Evolutionary conservation across 2,329 filamentous ascomycete genomes (phyloP), one percentile per base, ranked within the genome.

Genomic region (Canariomyces notabilis): DNA sequence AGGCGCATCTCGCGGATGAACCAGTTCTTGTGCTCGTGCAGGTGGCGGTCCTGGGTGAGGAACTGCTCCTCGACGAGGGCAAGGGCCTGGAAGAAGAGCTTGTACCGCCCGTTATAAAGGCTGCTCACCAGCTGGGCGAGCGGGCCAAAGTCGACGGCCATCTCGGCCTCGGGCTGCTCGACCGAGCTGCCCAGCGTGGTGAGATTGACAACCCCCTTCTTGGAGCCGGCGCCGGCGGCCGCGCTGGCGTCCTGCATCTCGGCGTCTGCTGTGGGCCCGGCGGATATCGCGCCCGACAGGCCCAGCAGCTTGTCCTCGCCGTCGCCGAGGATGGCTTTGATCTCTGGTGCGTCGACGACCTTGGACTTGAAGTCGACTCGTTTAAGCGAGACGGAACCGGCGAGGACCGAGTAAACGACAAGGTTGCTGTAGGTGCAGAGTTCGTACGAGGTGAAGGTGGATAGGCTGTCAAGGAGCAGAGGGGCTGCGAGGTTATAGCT

Each of bases 281-380:
- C 84, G 1, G 89, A 93, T 44, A 89, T 71, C 23, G 85, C 83
- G 15, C 90, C 89, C 22, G 83, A 82, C 18, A 96, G 73, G 0
- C 89, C 89, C 23, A 89, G 77, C 44, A 95, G 73, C 69, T 91
- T 91, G 63, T 96, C 90, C 59, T 94, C 87, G 19, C 84, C 84
- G 57, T 91, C 84, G 48, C 91, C 93, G 19, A 98, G 80, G 54
- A 98, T 94, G 31, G 93, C 93, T 72, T 93, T 95, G 72, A 98
- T 96, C 71, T 98, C 93, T 11, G 93, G 91, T 6, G 93, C 93
- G 66, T 98, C 93, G 33, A 98, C 91, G 20, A 98, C 93, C 75
- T 97, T 97, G 56, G 87, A 87, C 76, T 98, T 98, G 79, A 98
- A 98, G 68, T 98, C 93, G 26, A 96, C 89, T 39, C 93, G 86